Evolutionary conservation across 495 filamentous ascomycete species (phyloP), one percentile per base, ranked within the genome.

Genomic region (Pyronema domesticum): DNA sequence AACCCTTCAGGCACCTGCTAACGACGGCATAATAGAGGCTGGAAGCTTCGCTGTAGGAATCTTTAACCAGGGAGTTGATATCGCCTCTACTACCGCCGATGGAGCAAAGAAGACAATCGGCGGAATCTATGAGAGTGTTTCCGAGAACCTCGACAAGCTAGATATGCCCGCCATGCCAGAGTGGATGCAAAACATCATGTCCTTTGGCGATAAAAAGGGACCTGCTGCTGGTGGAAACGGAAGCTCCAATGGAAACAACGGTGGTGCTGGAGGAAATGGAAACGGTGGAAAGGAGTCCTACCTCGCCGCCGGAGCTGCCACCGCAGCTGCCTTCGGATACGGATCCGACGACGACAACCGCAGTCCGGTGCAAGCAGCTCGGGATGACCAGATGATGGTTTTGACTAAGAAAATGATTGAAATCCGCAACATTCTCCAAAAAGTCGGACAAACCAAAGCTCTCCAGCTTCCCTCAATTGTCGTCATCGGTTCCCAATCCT

Each of bases 401-500:
- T 73, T 99, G 67, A 99, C 91, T 0, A 89, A 89, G 70, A 94
- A 94, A 69, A 99, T 99, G 91, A 99, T 99, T 64, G 89, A 99
- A 67, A 96, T 99, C 51, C 73, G 93, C 57, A 87, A 81, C 58
- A 86, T 99, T 40, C 72, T 99, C 6, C 81, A 89, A 63, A 79
- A 81, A 15, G 83, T 99, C 46, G 91, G 91, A 42, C 88, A 99
- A 70, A 89, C 88, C 6, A 83, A 80, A 57, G 76, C 83, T 10
- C 72, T 99, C 39, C 89, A 82, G 4, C 69, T 96, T 39, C 91
- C 91, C 0, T 94, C 91, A 1, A 99, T 99, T 55, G 91, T 99
- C 6, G 91, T 99, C 17, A 95, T 99, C 61, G 91, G 91, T 9
- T 96, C 91, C 0, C 91, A 99, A 67, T 95, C 89, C 3, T 96